Conservation (phyloP, 345 rosid genomes). For the Gossypium anomalum region DNA sequence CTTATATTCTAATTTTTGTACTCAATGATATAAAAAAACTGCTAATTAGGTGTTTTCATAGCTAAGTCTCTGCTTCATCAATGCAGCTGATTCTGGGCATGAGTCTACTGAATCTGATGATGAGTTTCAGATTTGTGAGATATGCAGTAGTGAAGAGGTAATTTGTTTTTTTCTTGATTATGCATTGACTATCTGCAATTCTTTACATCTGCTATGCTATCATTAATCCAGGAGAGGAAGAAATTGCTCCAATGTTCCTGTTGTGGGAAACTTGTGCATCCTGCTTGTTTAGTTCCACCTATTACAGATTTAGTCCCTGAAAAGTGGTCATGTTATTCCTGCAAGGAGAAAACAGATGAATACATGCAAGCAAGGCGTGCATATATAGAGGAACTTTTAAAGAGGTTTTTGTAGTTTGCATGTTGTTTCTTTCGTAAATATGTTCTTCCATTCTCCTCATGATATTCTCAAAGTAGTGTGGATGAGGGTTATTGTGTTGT, state of each 20-base stretch:
- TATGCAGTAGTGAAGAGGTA: constrained; percentile 94
- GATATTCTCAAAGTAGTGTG: background rate
- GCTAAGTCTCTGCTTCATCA: constrained; percentile 14
- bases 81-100: constrained; percentile 75
- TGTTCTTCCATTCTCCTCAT: background rate
- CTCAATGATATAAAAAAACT: background rate
- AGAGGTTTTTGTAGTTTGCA: constrained; percentile 44
- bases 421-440: constrained; percentile 14
- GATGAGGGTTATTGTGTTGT: background rate
- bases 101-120: constrained; percentile 93
- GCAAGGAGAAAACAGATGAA: constrained; percentile 97
- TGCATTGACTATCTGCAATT: constrained; percentile 17
- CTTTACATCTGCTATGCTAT: constrained; percentile 17
- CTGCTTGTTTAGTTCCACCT: constrained; percentile 86
- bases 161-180: constrained; percentile 14
- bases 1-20: background rate
- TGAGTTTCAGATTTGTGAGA: constrained; percentile 94
- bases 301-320: constrained; percentile 57
- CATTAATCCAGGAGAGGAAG: constrained; percentile 67
- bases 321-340: constrained; percentile 89
- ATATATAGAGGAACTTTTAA: constrained; percentile 61
- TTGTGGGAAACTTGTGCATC: constrained; percentile 85
- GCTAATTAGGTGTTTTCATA: background rate
- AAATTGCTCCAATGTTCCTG: constrained; percentile 90
- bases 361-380: constrained; percentile 65